These are phyloP conservation scores for Monilinia aucupariae DNA, from an alignment of 2,329 filamentous ascomycete genomes.

Conservation along the genomic window DNA sequence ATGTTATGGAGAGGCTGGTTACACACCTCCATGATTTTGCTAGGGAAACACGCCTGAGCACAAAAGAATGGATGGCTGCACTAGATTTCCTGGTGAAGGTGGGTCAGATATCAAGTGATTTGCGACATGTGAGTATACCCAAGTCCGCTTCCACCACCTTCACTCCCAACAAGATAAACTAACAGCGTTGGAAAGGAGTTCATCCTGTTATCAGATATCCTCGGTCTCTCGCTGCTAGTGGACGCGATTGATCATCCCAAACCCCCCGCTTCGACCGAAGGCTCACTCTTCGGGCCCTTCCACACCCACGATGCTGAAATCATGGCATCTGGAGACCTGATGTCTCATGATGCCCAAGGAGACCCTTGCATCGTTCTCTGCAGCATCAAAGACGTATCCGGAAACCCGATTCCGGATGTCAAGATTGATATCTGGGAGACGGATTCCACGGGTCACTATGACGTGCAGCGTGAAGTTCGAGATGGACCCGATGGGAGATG, in stretches of 20 bases:
- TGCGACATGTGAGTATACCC: slow-evolving; percentile 56
- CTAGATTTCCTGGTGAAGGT: slow-evolving; percentile 66
- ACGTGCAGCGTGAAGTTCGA: slow-evolving; percentile 67
- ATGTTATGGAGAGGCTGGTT: slow-evolving; percentile 67
- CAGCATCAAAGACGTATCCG: slow-evolving; percentile 59
- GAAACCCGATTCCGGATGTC: slow-evolving; percentile 57
- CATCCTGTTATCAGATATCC: slow-evolving; percentile 74
- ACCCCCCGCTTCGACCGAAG: slow-evolving; percentile 63
- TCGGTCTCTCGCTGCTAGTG: slow-evolving; percentile 73
- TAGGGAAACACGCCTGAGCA: slow-evolving; percentile 69
- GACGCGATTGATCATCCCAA: slow-evolving; percentile 83
- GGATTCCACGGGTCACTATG: slow-evolving; percentile 73
- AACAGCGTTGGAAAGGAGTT: slow-evolving; percentile 51
- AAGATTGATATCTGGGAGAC: slow-evolving; percentile 84
- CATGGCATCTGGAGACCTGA: slow-evolving; percentile 50
- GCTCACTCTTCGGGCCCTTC: slow-evolving; percentile 76
- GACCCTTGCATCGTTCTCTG: slow-evolving; percentile 69
- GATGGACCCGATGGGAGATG: slow-evolving; percentile 65
- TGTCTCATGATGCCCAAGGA: slow-evolving; percentile 65
- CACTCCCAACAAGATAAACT: not conserved
- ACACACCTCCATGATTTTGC: slow-evolving; percentile 78
- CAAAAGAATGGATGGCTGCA: slow-evolving; percentile 71
- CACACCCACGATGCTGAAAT: slow-evolving; percentile 70
- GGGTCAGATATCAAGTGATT: slow-evolving; percentile 68
- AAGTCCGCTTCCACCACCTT: not conserved